Evolutionary conservation across 306 rosid genomes (phyloP), one percentile per base, ranked within the genome.

Genomic region (Fagus crenata): DNA sequence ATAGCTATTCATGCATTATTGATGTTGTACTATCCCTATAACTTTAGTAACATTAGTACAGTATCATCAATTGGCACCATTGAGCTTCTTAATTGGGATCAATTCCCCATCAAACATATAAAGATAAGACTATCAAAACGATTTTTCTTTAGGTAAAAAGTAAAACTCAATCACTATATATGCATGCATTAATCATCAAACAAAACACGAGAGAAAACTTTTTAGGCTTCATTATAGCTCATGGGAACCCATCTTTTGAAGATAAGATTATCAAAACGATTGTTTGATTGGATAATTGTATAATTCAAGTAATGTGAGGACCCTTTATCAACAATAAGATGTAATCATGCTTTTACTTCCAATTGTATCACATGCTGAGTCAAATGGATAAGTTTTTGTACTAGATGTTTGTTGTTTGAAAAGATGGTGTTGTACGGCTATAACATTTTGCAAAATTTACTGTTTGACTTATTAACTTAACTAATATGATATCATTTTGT

Each of bases 361-460:
- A 36, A 78, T 40, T 49, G 77, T 28, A 63, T 77, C 74, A 68
- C 55, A 58, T 75, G 89, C 89, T 86, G 86, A 84, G 87, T 84
- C 88, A 75, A 86, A 84, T 64, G 85, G 77, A 68, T 63, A 41
- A 41, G 78, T 81, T 81, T 22, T 81, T 76, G 69, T 79, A 74
- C 75, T 37, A 75, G 64, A 72, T 15, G 69, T 75, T 75, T 75
- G 49, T 77, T 58, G 72, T 46, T 72, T 43, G 43, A 64, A 77
- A 73, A 43, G 76, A 60, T 61, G 70, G 37, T 71, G 77, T 73
- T 71, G 43, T 80, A 78, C 58, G 74, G 60, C 82, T 74, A 64
- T 81, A 79, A 82, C 75, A 82, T 64, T n/a, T 78, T 49, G 41
- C 71, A 68, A 87, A 64, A 75, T 71, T 68, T 69, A n/a, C 81